Evolutionary conservation across 192 early-diverging fungal species (phyloP).

Genomic region (Phycomyces blakesleeanus): DNA sequence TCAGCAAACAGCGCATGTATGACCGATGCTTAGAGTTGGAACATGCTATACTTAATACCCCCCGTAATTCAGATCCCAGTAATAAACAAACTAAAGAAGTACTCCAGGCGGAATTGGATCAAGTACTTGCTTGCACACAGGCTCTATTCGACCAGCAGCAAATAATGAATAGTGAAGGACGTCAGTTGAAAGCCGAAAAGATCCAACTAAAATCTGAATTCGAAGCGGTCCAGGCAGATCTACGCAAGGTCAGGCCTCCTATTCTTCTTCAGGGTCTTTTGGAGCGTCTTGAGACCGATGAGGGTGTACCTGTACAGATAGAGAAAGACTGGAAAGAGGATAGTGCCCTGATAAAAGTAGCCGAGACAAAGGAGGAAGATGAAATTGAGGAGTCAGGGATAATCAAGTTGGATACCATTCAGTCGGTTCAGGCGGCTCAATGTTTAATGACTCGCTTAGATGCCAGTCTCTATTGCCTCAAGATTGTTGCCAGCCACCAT

Average conservation of each 20-base stretch:
- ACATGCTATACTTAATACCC: conserved; percentile 4
- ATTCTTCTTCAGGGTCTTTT: conserved; percentile 42
- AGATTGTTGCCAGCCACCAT: conserved; percentile 15
- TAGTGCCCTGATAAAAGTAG: conserved; percentile 4
- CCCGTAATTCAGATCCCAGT: not conserved
- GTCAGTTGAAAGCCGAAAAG: conserved; percentile 39
- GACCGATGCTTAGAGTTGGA: conserved; percentile 41
- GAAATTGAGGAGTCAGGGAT: not conserved
- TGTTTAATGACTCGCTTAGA: conserved; percentile 18
- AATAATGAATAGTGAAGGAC: conserved; percentile 30
- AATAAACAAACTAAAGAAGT: not conserved
- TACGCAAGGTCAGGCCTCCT: conserved; percentile 44
- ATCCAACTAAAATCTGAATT: conserved; percentile 27
- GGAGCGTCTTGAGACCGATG: conserved; percentile 31
- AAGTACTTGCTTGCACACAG: conserved; percentile 33
- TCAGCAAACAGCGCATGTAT: conserved; percentile 45
- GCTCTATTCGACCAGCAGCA: conserved; percentile 35
- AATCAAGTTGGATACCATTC: not conserved
- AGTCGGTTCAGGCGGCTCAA: not conserved
- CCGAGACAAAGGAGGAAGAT: conserved; percentile 5
- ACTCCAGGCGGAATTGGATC: conserved; percentile 35
- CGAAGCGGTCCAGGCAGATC: conserved; percentile 31
- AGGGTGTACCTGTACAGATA: conserved; percentile 9
- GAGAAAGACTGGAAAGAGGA: conserved; percentile 38
- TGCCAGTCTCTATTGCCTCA: conserved; percentile 28